Evolutionary conservation across 192 early-diverging fungal genomes (phyloP).

Genomic region (Coemansia sp.): DNA sequence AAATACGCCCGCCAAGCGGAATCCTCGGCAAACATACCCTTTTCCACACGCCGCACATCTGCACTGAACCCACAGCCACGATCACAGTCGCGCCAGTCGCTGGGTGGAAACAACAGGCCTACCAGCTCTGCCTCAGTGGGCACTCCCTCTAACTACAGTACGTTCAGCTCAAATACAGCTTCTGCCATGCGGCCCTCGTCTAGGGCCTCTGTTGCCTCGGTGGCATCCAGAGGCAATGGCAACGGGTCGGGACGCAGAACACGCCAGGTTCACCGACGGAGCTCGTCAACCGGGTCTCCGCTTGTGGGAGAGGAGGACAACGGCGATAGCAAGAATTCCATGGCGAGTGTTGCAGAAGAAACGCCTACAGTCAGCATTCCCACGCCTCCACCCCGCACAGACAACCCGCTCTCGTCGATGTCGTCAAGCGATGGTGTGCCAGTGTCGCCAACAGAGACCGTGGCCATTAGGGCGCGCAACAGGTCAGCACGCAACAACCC

Average conservation of each 20-base stretch:
- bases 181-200: constrained; percentile 40
- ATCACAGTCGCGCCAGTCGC: constrained; percentile 42
- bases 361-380: constrained; percentile 5
- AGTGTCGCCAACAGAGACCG: constrained; percentile 37
- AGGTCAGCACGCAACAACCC: constrained; percentile 13
- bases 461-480: constrained; percentile 33
- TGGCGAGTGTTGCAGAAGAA: constrained; percentile 31
- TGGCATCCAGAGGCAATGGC: constrained; percentile 18
- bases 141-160: constrained; percentile 12
- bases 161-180: background rate
- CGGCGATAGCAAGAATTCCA: constrained; percentile 21
- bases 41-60: constrained; percentile 37
- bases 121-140: constrained; percentile 36
- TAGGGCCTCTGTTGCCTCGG: constrained; percentile 37
- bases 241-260: constrained; percentile 10
- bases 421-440: constrained; percentile 22
- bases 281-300: constrained; percentile 46
- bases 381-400: constrained; percentile 15
- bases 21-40: constrained; percentile 32
- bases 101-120: constrained; percentile 20
- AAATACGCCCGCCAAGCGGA: constrained; percentile 57
- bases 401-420: constrained; percentile 8
- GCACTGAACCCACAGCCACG: constrained; percentile 20
- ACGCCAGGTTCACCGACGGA: constrained; percentile 32
- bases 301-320: constrained; percentile 21